These are phyloP conservation scores for Boletus tylopilopsis DNA, from an alignment of 768 basidiomycete genomes.

Conservation along the genomic window DNA sequence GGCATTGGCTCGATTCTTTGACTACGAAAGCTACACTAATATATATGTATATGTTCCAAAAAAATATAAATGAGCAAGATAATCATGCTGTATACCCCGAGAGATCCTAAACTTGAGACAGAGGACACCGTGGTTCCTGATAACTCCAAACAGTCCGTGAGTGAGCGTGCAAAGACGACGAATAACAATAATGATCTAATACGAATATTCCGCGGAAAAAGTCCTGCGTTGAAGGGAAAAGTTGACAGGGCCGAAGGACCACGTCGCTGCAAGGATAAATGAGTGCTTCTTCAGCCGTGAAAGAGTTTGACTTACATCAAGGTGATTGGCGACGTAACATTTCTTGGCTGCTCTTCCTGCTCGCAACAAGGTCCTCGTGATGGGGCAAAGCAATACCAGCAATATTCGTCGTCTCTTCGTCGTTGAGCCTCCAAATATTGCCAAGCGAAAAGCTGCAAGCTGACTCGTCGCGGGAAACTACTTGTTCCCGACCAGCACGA, in stretches of 20 bases:
- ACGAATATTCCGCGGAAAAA: slow-evolving; percentile 19
- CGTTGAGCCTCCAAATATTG: slow-evolving; percentile 73
- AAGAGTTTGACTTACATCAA: slow-evolving; percentile 13
- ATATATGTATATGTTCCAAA: slow-evolving; percentile 33
- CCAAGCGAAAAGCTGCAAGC: slow-evolving; percentile 30
- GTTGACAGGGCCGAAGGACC: not conserved
- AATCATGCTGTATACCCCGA: slow-evolving; percentile 31
- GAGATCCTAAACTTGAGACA: slow-evolving; percentile 31
- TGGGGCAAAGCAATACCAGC: slow-evolving; percentile 47
- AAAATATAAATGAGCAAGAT: slow-evolving; percentile 37
- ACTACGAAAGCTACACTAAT: slow-evolving; percentile 30
- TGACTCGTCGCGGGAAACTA: slow-evolving; percentile 26
- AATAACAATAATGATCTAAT: slow-evolving; percentile 34
- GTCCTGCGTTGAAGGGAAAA: slow-evolving; percentile 4
- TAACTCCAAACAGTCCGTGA: slow-evolving; percentile 33
- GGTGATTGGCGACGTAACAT: slow-evolving; percentile 27
- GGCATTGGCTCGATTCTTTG: slow-evolving; percentile 1
- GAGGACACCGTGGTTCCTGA: slow-evolving; percentile 17
- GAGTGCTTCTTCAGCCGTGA: not conserved
- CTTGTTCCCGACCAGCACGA: slow-evolving; percentile 26
- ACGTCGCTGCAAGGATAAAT: not conserved
- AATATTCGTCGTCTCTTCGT: slow-evolving; percentile 61
- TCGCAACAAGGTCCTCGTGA: slow-evolving; percentile 36
- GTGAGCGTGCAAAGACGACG: slow-evolving; percentile 19
- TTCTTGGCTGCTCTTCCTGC: slow-evolving; percentile 41